Base-by-base conservation (phyloP, 1,284 basidiomycete genomes). In the Malassezia globosa region DNA sequence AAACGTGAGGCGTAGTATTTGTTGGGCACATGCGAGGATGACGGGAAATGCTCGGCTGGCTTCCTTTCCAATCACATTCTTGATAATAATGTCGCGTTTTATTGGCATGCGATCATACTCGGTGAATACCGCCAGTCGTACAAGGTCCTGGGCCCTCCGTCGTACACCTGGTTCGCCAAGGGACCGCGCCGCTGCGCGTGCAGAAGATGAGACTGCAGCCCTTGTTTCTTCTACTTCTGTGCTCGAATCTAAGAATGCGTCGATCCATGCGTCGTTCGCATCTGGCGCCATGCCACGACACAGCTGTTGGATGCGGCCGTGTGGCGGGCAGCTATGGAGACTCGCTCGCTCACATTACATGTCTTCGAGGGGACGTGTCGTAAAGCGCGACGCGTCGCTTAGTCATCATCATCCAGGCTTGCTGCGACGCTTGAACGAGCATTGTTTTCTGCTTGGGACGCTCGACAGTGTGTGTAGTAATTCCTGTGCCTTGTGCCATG, bases 101-200 rank as follows among this genome's bases (percentile, higher is more conserved):
- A 62, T 18, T 5, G 60, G 23, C 0, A 25, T 39, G 5, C 58
- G 40, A 13, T 43, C 40, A 38, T 54, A 53, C 34, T 62, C 60
- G 21, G 35, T 25, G n/a, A 56, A 58, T 7, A 62, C 44, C n/a
- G 60, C 55, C n/a, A 60, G 14, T 2, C 60, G 48, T 8, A 58
- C 56, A 16, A 62, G 42, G 11, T 62, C 60, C n/a, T 42, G 37
- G 1, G 43, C 46, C 37, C 50, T 60, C 31, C 22, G 16, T 18
- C 14, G 19, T 7, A 43, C 18, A 16, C 4, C 4, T 13, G 29
- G 22, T 43, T 43, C 21, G n/a, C 41, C 41, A 22, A 43, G 11
- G 22, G 33, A 13, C 21, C 8, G 22, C 22, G 41, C 41, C 14
- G 31, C 31, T 13, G 14, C 5, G 4, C 41, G 27, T 7, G 41